A percentile compares a stretch with the other conserved stretches of the same genome.
phyloP scores from a whole-genome alignment of 2,329 filamentous ascomycete species.

The Ophiostoma tasmaniense region DNA sequence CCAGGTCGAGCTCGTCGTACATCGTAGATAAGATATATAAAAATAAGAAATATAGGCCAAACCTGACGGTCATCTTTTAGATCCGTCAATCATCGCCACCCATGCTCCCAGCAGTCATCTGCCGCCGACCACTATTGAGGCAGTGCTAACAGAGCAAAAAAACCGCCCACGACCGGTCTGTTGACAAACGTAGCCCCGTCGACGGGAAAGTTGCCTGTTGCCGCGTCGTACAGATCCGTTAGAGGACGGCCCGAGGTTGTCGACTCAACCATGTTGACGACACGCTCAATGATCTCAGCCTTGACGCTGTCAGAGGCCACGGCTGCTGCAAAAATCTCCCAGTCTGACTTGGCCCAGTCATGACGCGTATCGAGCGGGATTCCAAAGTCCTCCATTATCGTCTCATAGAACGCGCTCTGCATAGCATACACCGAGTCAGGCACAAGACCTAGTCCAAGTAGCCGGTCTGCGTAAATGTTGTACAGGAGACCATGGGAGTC shows the following conservation, averaged over 20 bases:
- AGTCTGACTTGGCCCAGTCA: conserved; percentile 77
- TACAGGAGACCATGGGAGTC: conserved; percentile 55
- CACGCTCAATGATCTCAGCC: conserved; percentile 55
- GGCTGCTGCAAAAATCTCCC: conserved; percentile 79
- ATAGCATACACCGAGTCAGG: conserved; percentile 66
- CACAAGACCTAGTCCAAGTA: conserved; percentile 70
- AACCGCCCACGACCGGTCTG: conserved; percentile 68
- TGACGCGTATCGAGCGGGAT: conserved; percentile 75
- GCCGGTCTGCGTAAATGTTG: conserved; percentile 71
- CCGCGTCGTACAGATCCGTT: conserved; percentile 69
- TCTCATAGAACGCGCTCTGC: conserved; percentile 68
- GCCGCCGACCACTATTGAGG: conserved; percentile 17
- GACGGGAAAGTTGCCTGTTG: conserved; percentile 56
- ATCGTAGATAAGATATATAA: neutral
- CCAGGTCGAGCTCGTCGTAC: neutral
- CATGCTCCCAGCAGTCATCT: neutral
- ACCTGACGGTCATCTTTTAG: neutral
- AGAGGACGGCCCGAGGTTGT: conserved; percentile 63
- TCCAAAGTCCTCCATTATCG: conserved; percentile 66
- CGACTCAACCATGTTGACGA: conserved; percentile 67
- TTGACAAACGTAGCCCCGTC: conserved; percentile 57
- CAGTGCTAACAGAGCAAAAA: conserved; percentile 70
- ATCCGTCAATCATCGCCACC: neutral
- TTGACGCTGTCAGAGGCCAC: conserved; percentile 55
- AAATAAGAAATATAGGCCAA: neutral